Base-by-base conservation (phyloP, 345 rosid species). In the Lepidium aucheri region DNA sequence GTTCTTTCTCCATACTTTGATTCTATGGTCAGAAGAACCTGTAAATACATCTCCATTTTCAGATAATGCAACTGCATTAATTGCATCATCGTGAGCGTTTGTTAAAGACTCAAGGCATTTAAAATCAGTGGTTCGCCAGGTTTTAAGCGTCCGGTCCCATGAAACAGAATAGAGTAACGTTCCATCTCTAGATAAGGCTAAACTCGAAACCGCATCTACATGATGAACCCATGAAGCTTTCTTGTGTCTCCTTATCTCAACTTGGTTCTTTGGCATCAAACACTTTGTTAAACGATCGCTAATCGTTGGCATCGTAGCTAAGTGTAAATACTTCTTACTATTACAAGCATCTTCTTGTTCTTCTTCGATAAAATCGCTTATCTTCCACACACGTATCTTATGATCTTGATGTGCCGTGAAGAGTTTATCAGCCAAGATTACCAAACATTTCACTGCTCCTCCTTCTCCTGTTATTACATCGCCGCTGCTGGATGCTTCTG, bases 381-480 rank as follows among this genome's bases (percentile, higher is more conserved):
- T 83, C 78, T 74, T 90, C 98, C 98, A 93, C 8, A 88, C 96
- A 17, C 98, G 84, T 74, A 93, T 93, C 80, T 90, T 93, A 34
- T 90, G 87, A 66, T 93, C 98, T 76, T 90, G 98, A 53, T 93
- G 97, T 45, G 97, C 97, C 60, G 88, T 93, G 63, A 93, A 86
- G 45, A 93, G 91, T 44, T 82, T 90, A 52, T 90, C 90, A 1
- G 75, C 78, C 59, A 77, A 70, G 18, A 90, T 82, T 16, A 86
- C 79, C 54, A 93, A 68, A 16, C 90, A 88, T 70, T 90, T 93
- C 65, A 90, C 97, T 4, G 96, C 84, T 17, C 97, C 96, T 3
- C 90, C 88, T 33, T 69, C 74, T 42, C 39, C 77, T 6, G 75
- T 62, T 44, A 73, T 66, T 26, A 65, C 50, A 60, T 73, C 60